Base-by-base conservation (phyloP, 495 filamentous ascomycete species). In the Neurospora sp. region DNA sequence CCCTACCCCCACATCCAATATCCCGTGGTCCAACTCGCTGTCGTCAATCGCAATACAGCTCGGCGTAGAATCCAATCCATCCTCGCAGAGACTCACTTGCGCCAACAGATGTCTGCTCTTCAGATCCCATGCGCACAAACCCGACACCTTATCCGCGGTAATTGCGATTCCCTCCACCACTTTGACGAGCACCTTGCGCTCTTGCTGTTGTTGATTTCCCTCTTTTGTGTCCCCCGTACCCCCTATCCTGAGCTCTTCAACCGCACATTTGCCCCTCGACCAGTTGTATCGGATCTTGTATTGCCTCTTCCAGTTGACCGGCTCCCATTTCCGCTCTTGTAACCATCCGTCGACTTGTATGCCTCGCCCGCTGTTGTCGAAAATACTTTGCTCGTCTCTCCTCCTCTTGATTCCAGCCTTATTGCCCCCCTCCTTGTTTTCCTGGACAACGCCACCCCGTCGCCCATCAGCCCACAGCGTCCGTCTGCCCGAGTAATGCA, bases 281-380 rank as follows among this genome's bases (percentile, higher is more conserved):
- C 96, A 99, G 80, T 98, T 98, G 78, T 98, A 92, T 70, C 92
- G 88, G 41, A 98, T 85, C 76, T 91, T 94, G 81, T 94, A 99
- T 75, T 96, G 92, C 70, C 87, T 86, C 84, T 98, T 98, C 96
- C 96, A 99, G 80, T 85, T 74, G 69, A 82, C 76, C 83, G 83
- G 72, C 31, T 80, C 74, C 27, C 40, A 69, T 72, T 20, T 66
- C 22, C 53, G 59, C 46, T 20, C 68, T 35, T 66, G 53, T 37
- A 35, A 37, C 53, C 53, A 3, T 18, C 2, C 5, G 12, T 66
- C 53, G 8, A 2, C 27, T 31, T 66, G 5, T 66, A 1, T 9
- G 0, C 53, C 53, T 31, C 16, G 27, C 14, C 3, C 53, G 27
- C 1, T 31, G 14, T 16, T 35, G 53, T 66, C 27, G 12, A 66